Evolutionary conservation across 495 filamentous ascomycete genomes (phyloP).

Genomic region (Talaromyces proteolyticus): DNA sequence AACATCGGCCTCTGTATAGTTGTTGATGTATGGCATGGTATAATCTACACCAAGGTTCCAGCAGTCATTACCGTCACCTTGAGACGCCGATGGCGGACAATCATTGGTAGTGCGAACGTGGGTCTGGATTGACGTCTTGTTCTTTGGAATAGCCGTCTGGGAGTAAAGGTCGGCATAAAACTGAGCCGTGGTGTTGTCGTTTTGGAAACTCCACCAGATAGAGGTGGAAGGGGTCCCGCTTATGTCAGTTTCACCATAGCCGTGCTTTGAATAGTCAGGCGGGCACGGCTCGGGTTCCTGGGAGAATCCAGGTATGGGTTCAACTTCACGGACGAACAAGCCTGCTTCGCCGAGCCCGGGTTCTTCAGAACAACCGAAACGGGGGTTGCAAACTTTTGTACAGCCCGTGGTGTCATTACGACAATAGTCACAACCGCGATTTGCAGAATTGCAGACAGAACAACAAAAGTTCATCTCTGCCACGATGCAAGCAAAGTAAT

Average conservation of each 20-base stretch:
- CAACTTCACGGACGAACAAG: background rate
- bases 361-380: background rate
- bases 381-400: background rate
- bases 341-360: background rate
- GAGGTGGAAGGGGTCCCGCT: background rate
- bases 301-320: background rate
- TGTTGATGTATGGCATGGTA: background rate
- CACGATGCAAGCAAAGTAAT: background rate
- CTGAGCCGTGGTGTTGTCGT: background rate
- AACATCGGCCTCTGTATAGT: background rate
- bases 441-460: background rate
- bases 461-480: background rate
- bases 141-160: background rate
- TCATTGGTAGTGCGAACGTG: background rate
- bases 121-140: background rate
- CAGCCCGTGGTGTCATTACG: background rate
- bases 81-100: background rate
- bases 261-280: background rate
- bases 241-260: background rate
- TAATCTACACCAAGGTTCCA: background rate
- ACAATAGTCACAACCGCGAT: background rate
- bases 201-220: background rate
- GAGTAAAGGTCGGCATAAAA: background rate
- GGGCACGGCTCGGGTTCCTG: background rate
- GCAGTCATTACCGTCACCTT: background rate